These are phyloP conservation scores for Cinnamomum micranthum DNA, from an alignment of 164 flowering plant genomes.

Conservation along the genomic window DNA sequence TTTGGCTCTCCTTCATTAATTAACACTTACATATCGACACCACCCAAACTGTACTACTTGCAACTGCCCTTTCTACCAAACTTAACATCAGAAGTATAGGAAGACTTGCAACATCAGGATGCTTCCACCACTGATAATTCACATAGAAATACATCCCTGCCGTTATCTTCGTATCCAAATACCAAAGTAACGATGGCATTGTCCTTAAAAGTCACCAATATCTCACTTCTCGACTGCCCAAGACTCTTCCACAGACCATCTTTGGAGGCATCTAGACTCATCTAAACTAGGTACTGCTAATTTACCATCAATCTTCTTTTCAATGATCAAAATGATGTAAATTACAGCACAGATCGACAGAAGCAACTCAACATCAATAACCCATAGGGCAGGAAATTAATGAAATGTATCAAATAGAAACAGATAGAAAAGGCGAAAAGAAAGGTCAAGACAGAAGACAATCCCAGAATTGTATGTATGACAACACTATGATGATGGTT, in stretches of 20 bases:
- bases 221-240: no score
- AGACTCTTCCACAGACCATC: no score
- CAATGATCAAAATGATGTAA: no score
- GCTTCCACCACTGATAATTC: neutral
- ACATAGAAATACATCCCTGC: conserved; percentile 4
- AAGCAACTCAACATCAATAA: no score
- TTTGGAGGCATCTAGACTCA: no score
- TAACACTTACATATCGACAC: conserved; percentile 4
- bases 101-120: neutral
- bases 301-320: no score
- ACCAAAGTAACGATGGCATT: neutral
- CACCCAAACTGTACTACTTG: conserved; percentile 1
- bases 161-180: conserved; percentile 5
- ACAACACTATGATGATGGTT: neutral
- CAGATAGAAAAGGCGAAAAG: no score
- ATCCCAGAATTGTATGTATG: neutral
- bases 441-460: no score
- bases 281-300: no score
- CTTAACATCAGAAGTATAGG: conserved; percentile 3
- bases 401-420: no score
- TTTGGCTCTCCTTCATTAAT: neutral
- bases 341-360: no score
- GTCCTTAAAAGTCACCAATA: conserved; percentile 1
- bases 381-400: no score
- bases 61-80: conserved; percentile 6